Percentiles rank a stretch among this genome's conserved stretches.
These are phyloP conservation scores for Zalaria obscura DNA, from an alignment of 2,329 filamentous ascomycete species.

Conservation along the genomic window DNA sequence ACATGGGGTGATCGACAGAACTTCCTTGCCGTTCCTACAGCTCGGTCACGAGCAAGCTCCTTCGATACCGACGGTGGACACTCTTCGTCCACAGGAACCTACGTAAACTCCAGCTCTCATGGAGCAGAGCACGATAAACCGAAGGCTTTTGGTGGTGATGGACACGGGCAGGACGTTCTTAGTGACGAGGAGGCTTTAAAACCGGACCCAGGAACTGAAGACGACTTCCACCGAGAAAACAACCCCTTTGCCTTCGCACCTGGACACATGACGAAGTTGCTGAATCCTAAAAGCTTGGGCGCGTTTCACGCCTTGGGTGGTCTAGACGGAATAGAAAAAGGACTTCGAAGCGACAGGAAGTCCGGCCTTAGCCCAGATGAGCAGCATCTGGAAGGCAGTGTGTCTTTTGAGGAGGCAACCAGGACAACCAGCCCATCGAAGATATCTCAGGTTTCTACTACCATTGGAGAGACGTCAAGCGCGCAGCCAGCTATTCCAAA, in stretches of 20 bases:
- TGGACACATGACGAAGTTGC: conserved; percentile 66
- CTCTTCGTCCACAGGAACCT: conserved; percentile 45
- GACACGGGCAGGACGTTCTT: conserved; percentile 38
- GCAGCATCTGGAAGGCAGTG: conserved; percentile 42
- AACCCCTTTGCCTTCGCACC: conserved; percentile 78
- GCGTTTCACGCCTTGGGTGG: conserved; percentile 67
- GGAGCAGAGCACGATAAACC: conserved; percentile 13
- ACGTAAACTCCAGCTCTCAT: conserved; percentile 32
- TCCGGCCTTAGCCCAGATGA: conserved; percentile 61
- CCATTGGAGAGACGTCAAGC: conserved; percentile 13
- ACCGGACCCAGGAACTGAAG: conserved; percentile 62
- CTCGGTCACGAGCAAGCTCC: conserved; percentile 50
- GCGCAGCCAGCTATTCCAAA: conserved; percentile 8
- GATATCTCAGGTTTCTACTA: neutral
- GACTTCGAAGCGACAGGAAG: conserved; percentile 49
- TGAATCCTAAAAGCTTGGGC: conserved; percentile 64
- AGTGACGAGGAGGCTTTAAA: conserved; percentile 55
- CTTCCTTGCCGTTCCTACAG: conserved; percentile 49
- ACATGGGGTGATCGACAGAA: conserved; percentile 35
- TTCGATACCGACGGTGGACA: conserved; percentile 48
- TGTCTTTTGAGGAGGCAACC: conserved; percentile 54
- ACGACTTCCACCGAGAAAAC: conserved; percentile 58
- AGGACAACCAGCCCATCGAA: conserved; percentile 10
- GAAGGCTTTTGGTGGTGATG: conserved; percentile 15
- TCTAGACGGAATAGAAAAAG: conserved; percentile 57